Conservation (phyloP, 257 asterid genomes). For the Rubia yunnanensis region DNA sequence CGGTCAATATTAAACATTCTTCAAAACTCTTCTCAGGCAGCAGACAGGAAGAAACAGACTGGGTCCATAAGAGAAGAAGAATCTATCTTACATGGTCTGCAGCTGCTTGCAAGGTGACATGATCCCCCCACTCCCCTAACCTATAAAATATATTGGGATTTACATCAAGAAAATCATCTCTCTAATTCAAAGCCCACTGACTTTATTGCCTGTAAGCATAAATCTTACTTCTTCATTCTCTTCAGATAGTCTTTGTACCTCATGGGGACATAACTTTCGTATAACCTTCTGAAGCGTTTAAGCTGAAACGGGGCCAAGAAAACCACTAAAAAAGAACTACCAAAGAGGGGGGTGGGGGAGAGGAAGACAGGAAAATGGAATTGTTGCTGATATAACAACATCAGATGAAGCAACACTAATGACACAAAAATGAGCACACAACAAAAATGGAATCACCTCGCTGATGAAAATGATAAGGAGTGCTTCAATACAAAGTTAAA, state of each 20-base stretch:
- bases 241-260: conserved; percentile 62
- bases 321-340: background rate
- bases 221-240: conserved; percentile 75
- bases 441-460: background rate
- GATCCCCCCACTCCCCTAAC: conserved; percentile 97
- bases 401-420: background rate
- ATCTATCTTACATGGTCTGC: conserved; percentile 69
- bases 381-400: background rate
- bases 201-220: background rate
- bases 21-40: background rate
- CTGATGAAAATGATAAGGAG: background rate
- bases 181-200: background rate
- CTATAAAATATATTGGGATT: conserved; percentile 34
- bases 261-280: conserved; percentile 94
- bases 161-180: conserved; percentile 6
- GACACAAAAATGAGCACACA: background rate
- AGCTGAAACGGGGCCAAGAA: conserved; percentile 41
- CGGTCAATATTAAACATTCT: background rate
- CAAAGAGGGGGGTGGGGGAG: background rate
- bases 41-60: background rate
- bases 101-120: conserved; percentile 96
- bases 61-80: background rate
- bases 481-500: background rate
- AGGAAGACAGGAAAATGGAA: too few species aligned
- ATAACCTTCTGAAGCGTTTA: conserved; percentile 53